Evolutionary conservation across 768 basidiomycete genomes (phyloP), one percentile per base, ranked within the genome.

Genomic region (Austroboletus eburneus): DNA sequence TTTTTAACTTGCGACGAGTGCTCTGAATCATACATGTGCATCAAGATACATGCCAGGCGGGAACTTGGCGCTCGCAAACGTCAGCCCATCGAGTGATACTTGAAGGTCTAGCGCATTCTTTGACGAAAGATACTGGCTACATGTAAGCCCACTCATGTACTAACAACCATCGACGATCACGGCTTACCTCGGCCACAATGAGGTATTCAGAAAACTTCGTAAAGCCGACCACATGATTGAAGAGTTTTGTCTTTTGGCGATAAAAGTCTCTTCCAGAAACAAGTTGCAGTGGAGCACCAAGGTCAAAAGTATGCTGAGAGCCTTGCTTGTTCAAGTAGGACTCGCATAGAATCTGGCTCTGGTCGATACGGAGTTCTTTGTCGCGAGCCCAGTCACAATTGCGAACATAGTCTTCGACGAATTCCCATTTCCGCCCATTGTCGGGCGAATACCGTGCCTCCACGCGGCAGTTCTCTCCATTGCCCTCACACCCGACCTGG

Each of bases 201-300:
- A 98, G 75, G 64, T 88, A 99, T 70, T 99, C 91, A 0, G 91
- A 91, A 67, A 99, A 99, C 69, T 92, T 94, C 1, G 96, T 85
- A 70, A 94, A 97, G 7, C 96, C 96, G 54, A 92, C 91, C 44
- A 99, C 84, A 35, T 81, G 73, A 38, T 90, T 80, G 58, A 98
- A 99, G 18, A 96, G 64, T 62, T 79, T 87, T 51, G 71, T 81
- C 72, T 81, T 86, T 51, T 75, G 80, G 39, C 53, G 53, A 62
- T 82, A 97, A 70, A 80, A 97, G 45, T 82, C 73, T 10, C 73
- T 64, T 0, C 96, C 95, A 12, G 80, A 78, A 21, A 94, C 76
- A 36, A 98, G 73, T 63, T 94, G 78, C 43, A 97, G 59, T 12
- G 5, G 27, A 14, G 87, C 81, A 58, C 89, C 90, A 0, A 66